Conservation (phyloP, 2,329 filamentous ascomycete species). For the Fusarium dlaminii region DNA sequence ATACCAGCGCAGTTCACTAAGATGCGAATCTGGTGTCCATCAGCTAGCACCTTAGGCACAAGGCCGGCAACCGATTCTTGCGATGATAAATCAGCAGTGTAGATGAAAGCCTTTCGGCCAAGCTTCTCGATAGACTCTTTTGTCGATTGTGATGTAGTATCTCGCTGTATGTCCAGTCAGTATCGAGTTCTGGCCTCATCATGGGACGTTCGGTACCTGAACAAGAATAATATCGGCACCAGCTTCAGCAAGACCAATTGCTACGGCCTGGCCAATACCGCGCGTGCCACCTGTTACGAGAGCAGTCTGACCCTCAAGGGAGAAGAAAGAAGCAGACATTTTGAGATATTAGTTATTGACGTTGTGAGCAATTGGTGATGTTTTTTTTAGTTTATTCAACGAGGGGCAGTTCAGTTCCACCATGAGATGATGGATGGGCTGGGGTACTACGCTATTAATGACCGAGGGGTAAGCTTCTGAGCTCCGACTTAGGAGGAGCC, state of each 20-base stretch:
- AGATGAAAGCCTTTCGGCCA: constrained; percentile 73
- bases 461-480: not conserved
- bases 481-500: constrained; percentile 1
- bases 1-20: constrained; percentile 90
- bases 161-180: constrained; percentile 48
- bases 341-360: not conserved
- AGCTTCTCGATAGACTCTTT: constrained; percentile 70
- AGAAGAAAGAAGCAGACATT: constrained; percentile 59
- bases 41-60: constrained; percentile 67
- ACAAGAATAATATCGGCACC: constrained; percentile 66
- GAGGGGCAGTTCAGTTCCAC: constrained; percentile 12
- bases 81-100: constrained; percentile 74
- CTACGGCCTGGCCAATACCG: constrained; percentile 67
- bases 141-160: constrained; percentile 59
- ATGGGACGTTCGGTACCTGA: constrained; percentile 52
- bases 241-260: constrained; percentile 66
- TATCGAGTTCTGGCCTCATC: not conserved
- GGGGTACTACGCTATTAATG: constrained; percentile 14
- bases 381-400: constrained; percentile 10
- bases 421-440: not conserved
- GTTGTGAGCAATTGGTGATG: not conserved
- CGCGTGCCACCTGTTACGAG: constrained; percentile 66
- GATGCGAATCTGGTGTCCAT: constrained; percentile 75
- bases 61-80: constrained; percentile 68
- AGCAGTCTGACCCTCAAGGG: constrained; percentile 65